Conservation (phyloP, 2,329 filamentous ascomycete genomes). For the Penicillium sp. region DNA sequence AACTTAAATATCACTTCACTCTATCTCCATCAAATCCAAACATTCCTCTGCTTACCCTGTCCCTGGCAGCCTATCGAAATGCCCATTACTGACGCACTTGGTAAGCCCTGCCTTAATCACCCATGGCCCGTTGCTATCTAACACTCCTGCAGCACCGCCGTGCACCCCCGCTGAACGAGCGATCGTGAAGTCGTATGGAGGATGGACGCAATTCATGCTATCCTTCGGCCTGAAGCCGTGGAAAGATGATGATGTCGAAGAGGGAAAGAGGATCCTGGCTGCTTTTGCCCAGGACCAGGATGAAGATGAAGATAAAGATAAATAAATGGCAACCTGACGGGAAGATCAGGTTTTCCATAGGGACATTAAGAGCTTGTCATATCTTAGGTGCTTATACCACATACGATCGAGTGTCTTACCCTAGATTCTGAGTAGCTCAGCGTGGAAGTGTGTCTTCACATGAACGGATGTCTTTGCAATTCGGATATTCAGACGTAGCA, state of each 20-base stretch:
- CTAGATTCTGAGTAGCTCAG: too few relatives aligned
- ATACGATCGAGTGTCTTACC: too few relatives aligned
- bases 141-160: conserved; percentile 20
- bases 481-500: too few relatives aligned
- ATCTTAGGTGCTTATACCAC: not conserved
- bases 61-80: not conserved
- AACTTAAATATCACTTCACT: not conserved
- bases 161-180: conserved; percentile 24
- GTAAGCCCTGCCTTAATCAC: not conserved
- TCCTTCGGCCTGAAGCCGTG: conserved; percentile 26
- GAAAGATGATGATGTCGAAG: conserved; percentile 22
- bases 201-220: conserved; percentile 27
- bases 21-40: not conserved
- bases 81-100: not conserved
- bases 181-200: conserved; percentile 28
- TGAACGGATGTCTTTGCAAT: too few relatives aligned
- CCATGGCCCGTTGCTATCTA: not conserved
- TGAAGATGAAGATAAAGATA: too few relatives aligned
- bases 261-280: conserved; percentile 21
- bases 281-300: not conserved
- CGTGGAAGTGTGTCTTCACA: too few relatives aligned
- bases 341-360: not conserved
- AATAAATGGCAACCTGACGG: too few relatives aligned
- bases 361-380: not conserved
- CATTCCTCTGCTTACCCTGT: not conserved